These are phyloP conservation scores for Chaetomium globosum DNA, from an alignment of 2,329 filamentous ascomycete genomes.

Conservation along the genomic window DNA sequence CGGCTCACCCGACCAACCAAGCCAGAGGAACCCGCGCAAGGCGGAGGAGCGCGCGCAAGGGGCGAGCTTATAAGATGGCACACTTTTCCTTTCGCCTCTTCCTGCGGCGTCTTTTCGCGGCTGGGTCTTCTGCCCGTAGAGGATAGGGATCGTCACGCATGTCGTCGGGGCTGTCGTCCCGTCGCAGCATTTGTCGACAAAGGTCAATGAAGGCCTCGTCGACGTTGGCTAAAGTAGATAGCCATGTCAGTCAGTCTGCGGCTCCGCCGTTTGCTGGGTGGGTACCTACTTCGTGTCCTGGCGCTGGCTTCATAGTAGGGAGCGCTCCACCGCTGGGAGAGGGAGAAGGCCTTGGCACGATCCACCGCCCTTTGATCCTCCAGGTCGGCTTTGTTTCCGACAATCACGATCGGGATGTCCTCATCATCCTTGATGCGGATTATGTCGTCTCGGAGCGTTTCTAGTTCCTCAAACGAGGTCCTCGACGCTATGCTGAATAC, in stretches of 20 bases:
- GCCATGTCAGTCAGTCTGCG: constrained; percentile 6
- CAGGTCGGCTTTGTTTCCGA: constrained; percentile 88
- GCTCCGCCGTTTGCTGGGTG: neutral
- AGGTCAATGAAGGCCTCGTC: constrained; percentile 88
- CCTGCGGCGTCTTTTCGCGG: constrained; percentile 29
- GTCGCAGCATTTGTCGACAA: constrained; percentile 79
- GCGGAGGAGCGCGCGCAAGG: neutral
- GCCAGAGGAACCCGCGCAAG: neutral
- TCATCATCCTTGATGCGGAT: constrained; percentile 89
- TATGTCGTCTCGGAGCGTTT: constrained; percentile 82
- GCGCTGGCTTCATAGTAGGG: constrained; percentile 92
- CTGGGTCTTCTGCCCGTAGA: constrained; percentile 47
- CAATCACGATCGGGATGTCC: constrained; percentile 82
- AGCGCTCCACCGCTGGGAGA: constrained; percentile 85
- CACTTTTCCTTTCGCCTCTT: constrained; percentile 35
- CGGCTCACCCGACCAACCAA: constrained; percentile 4
- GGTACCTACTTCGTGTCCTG: constrained; percentile 64
- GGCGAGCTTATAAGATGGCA: constrained; percentile 32
- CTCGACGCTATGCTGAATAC: constrained; percentile 89
- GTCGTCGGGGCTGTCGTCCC: constrained; percentile 58
- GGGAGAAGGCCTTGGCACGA: constrained; percentile 75
- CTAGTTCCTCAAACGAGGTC: constrained; percentile 80
- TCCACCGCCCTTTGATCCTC: constrained; percentile 82
- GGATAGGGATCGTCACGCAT: constrained; percentile 45
- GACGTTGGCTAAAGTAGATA: constrained; percentile 65